Conservation (phyloP, 495 filamentous ascomycete species). For the Oidiodendron maius region DNA sequence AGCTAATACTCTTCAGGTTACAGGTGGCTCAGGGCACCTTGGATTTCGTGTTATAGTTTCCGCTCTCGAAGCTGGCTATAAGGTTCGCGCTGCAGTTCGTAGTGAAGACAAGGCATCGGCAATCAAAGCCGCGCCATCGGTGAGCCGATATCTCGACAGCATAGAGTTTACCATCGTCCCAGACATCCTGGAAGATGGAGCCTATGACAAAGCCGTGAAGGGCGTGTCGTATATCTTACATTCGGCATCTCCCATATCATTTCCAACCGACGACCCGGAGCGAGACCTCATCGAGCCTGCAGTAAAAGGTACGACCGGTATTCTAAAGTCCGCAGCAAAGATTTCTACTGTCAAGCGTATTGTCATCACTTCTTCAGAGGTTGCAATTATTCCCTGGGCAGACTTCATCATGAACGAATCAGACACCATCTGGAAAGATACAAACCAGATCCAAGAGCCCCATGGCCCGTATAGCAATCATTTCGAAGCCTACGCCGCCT, state of each 20-base stretch:
- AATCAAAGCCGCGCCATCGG: not conserved
- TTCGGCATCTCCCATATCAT: conserved; percentile 38
- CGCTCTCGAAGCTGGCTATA: conserved; percentile 31
- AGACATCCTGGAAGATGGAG: conserved; percentile 35
- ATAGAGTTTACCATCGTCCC: conserved; percentile 39
- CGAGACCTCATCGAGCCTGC: conserved; percentile 29
- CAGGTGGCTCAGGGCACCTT: conserved; percentile 20
- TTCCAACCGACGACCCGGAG: conserved; percentile 14
- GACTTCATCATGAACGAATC: conserved; percentile 17
- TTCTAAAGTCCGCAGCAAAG: conserved; percentile 33
- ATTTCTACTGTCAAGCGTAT: conserved; percentile 30
- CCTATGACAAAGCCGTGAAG: conserved; percentile 40
- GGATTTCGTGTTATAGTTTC: conserved; percentile 25
- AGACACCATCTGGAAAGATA: conserved; percentile 17
- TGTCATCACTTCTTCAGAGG: conserved; percentile 36
- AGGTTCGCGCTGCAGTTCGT: conserved; percentile 42
- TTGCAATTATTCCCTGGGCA: conserved; percentile 25
- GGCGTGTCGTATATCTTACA: conserved; percentile 46
- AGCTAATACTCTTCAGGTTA: conserved; percentile 19
- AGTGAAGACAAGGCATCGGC: not conserved
- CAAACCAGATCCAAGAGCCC: conserved; percentile 13
- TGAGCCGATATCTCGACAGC: conserved; percentile 2
- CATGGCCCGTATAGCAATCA: conserved; percentile 12
- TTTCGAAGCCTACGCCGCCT: conserved; percentile 20
- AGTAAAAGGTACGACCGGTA: conserved; percentile 27